Evolutionary conservation across 805 yeast species (phyloP).

Genomic region (Blastobotrys attinorum): DNA sequence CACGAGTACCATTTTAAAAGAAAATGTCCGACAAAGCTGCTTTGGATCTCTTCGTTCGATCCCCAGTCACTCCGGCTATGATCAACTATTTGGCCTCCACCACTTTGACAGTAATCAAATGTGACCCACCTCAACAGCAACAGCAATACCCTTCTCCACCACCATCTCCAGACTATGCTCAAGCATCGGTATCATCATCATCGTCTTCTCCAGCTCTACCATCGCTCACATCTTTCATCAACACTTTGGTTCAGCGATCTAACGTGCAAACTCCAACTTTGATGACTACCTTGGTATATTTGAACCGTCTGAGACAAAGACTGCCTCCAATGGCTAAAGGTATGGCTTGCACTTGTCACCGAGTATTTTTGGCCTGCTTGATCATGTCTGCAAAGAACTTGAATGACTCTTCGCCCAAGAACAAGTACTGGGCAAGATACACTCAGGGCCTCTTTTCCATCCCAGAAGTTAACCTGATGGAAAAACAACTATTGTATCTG

Average conservation of each 20-base stretch:
- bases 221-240: constrained; percentile 47
- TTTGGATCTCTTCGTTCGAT: constrained; percentile 33
- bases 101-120: constrained; percentile 31
- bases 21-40: constrained; percentile 30
- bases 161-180: constrained; percentile 13
- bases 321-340: constrained; percentile 87
- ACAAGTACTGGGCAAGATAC: constrained; percentile 93
- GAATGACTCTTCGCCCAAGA: constrained; percentile 90
- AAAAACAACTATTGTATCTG: constrained; percentile 73
- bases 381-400: constrained; percentile 87
- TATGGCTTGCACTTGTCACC: constrained; percentile 81
- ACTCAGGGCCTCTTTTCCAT: constrained; percentile 76
- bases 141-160: constrained; percentile 6
- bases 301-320: constrained; percentile 64
- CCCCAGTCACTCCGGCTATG: constrained; percentile 35
- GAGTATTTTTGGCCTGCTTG: constrained; percentile 83
- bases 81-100: constrained; percentile 35
- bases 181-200: too few species aligned
- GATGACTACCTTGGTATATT: constrained; percentile 84
- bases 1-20: neutral
- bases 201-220: constrained; percentile 22
- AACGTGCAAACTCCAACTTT: constrained; percentile 93
- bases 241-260: constrained; percentile 63
- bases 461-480: constrained; percentile 82
- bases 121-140: constrained; percentile 21